Percentiles rank a stretch among this genome's conserved stretches.
Evolutionary conservation across 345 rosid genomes (phyloP).

Genomic region (Eucalyptus polyanthemos): DNA sequence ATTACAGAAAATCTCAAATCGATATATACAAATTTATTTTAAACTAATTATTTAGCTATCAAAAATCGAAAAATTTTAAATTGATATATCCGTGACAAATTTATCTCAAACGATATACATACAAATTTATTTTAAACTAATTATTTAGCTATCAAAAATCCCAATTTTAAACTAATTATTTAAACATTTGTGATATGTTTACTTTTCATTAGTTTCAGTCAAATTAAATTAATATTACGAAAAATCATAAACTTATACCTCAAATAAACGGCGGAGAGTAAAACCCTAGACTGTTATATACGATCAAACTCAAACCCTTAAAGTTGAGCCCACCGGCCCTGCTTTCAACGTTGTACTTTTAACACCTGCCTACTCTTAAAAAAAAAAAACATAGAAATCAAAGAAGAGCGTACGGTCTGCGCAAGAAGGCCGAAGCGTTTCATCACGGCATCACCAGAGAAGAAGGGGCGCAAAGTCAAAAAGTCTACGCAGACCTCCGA

Average conservation of each 20-base stretch:
- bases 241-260: rapidly evolving
- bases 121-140: too few species aligned
- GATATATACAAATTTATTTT: too few species aligned
- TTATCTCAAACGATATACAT: rapidly evolving
- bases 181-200: too few species aligned
- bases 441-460: not conserved
- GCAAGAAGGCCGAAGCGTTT: not conserved
- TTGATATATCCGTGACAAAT: rapidly evolving
- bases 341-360: not conserved
- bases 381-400: too few species aligned
- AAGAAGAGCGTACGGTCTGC: not conserved
- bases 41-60: too few species aligned
- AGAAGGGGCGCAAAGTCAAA: not conserved
- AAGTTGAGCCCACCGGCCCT: not conserved
- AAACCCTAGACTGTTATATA: rapidly evolving
- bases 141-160: too few species aligned
- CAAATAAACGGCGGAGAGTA: rapidly evolving
- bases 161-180: too few species aligned
- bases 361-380: not conserved
- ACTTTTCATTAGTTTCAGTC: too few species aligned
- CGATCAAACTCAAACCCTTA: too few species aligned
- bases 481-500: not conserved
- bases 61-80: rapidly evolving
- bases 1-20: rapidly evolving
- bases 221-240: rapidly evolving